Conservation (phyloP, 2,329 filamentous ascomycete species). For the Lecanicillium sp. region DNA sequence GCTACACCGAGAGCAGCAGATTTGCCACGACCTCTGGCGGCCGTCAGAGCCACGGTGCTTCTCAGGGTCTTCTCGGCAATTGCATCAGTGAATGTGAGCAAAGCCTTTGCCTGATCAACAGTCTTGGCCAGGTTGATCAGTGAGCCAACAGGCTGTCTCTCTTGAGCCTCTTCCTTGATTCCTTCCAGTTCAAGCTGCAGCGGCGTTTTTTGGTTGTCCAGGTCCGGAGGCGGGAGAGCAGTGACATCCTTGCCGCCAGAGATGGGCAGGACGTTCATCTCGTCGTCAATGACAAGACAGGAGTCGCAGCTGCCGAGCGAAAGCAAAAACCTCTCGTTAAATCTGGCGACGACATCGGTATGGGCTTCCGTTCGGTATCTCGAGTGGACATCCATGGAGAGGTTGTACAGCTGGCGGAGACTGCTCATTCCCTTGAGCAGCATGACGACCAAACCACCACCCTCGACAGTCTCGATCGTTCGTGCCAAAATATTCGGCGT, state of each 20-base stretch:
- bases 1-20: conserved; percentile 93
- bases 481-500: conserved; percentile 94
- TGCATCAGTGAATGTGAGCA: conserved; percentile 94
- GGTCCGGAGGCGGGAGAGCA: conserved; percentile 67
- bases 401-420: conserved; percentile 90
- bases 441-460: conserved; percentile 83
- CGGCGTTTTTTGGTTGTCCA: conserved; percentile 64
- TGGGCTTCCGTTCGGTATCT: conserved; percentile 95
- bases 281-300: conserved; percentile 93
- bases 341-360: conserved; percentile 86
- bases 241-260: conserved; percentile 90
- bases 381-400: conserved; percentile 97
- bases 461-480: conserved; percentile 95
- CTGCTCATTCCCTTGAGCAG: conserved; percentile 95
- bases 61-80: conserved; percentile 93
- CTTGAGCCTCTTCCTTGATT: conserved; percentile 81
- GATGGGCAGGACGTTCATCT: conserved; percentile 93
- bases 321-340: conserved; percentile 95
- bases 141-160: conserved; percentile 78
- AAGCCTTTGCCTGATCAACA: conserved; percentile 89
- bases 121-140: conserved; percentile 81
- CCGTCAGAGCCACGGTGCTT: conserved; percentile 89
- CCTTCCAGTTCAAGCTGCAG: conserved; percentile 70
- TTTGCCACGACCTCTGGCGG: conserved; percentile 90
- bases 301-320: conserved; percentile 92